Base-by-base conservation (phyloP, 2,329 filamentous ascomycete species). In the Aspergillus hiratsukae region DNA sequence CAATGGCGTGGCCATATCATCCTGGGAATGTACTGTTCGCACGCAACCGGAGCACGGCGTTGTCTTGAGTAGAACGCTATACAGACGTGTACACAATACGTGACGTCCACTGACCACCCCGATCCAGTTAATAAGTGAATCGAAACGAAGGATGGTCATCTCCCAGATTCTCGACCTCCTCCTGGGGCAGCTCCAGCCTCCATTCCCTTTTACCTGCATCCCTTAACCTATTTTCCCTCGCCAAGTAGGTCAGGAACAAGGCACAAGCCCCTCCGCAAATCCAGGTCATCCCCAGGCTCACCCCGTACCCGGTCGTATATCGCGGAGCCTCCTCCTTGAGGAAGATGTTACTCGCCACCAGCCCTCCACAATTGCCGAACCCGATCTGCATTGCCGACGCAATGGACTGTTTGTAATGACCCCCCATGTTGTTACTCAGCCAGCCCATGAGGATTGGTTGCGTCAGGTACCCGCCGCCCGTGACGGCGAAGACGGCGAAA, bases 341-440 rank as follows among this genome's bases (percentile, higher is more conserved):
- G 55, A 69, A 73, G 54, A 73, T 61, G 54, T 71, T 71, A 49
- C 69, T 72, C 3, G 69, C 71, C 27, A 75, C 66, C 8, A 75
- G 59, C 1, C 72, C 72, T 29, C 69, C 69, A 37, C 64, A 66
- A 52, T 72, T 72, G 1, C 71, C 72, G 27, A 72, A 62, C 4
- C 70, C 69, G 29, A 81, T 76, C 72, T 79, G 79, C 58, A 83
- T 74, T 17, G 81, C 82, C 21, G 80, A 75, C 5, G 77, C 76
- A 28, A 86, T 75, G 0, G 77, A 74, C 19, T 81, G 76, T 71
- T 85, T 85, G 67, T 83, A 84, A 65, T 83, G 81, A 1, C 82
- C 82, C 0, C 75, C 77, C 61, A 84, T 75, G 60, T 82, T 82
- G 65, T 85, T 84, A 55, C 76, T 77, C 23, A 85, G 71, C 83